Percentiles rank a stretch among this genome's conserved stretches.
Evolutionary conservation across 2,329 filamentous ascomycete genomes (phyloP).

Genomic region (Aspergillus ochraceus): DNA sequence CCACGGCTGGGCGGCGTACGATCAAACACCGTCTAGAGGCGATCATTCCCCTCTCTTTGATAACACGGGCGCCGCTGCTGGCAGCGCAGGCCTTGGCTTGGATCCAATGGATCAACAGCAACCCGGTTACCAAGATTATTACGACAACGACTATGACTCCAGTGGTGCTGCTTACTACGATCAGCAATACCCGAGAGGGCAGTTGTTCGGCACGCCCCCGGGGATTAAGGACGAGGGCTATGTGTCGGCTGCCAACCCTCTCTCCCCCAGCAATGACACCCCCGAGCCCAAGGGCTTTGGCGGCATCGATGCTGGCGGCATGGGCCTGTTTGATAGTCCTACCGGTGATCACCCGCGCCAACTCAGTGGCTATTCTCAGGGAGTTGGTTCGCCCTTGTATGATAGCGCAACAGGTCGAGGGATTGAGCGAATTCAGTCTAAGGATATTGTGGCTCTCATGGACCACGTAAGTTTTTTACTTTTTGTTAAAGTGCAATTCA

Average conservation of each 20-base stretch:
- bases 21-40: slow-evolving; percentile 54
- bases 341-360: slow-evolving; percentile 59
- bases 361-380: slow-evolving; percentile 86
- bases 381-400: slow-evolving; percentile 85
- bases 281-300: slow-evolving; percentile 53
- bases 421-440: slow-evolving; percentile 89
- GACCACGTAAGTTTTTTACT: slow-evolving; percentile 69
- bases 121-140: slow-evolving; percentile 60
- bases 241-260: slow-evolving; percentile 70
- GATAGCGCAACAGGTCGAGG: slow-evolving; percentile 85
- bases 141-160: slow-evolving; percentile 46
- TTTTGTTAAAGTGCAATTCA: not conserved
- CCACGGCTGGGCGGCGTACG: slow-evolving; percentile 57
- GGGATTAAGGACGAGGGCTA: slow-evolving; percentile 84
- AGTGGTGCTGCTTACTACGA: slow-evolving; percentile 36
- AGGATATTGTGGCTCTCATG: slow-evolving; percentile 96
- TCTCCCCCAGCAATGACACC: slow-evolving; percentile 50
- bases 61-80: slow-evolving; percentile 47
- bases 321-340: slow-evolving; percentile 52
- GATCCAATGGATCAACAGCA: slow-evolving; percentile 57
- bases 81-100: slow-evolving; percentile 55
- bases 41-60: slow-evolving; percentile 28
- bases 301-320: slow-evolving; percentile 54
- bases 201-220: slow-evolving; percentile 53
- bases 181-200: slow-evolving; percentile 35